Base-by-base conservation (phyloP, 352 stramenopile species). In the Thraustochytrium sp. region DNA sequence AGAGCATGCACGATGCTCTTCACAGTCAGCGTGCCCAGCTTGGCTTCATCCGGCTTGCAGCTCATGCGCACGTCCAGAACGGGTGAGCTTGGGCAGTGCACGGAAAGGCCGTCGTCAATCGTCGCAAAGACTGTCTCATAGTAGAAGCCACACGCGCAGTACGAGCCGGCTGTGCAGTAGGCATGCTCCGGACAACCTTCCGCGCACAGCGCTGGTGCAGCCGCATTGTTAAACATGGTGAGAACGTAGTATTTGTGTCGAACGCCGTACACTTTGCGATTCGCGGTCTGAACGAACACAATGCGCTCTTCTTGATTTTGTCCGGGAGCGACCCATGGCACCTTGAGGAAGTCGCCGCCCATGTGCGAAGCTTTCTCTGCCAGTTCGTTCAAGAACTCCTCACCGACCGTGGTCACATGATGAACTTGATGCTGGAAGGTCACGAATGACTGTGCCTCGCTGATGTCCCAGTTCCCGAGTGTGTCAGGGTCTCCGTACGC, bases 81-180 rank as follows among this genome's bases (percentile, higher is more conserved):
- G n/a, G n/a, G n/a, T n/a, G n/a, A n/a, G n/a, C n/a, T 16, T 2
- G 26, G 40, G 23, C 1, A 72, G 26, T 5, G 59, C 16, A 16
- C 59, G 40, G 26, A 72, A 1, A 21, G 16, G 16, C 26, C 59
- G 1, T 72, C 46, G 34, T 46, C 31, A 11, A 2, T 3, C 8
- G 23, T 16, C 21, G 59, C 13, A 29, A 31, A 72, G 13, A 34
- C 2, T 5, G 59, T 4, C 59, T 2, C 26, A 2, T 46, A 72
- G 59, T 72, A 72, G 36, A 72, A 72, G 42, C 59, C 59, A 29
- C 59, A 72, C 59, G 42, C 59, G 59, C 59, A 72, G 26, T 72
- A 21, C 42, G 13, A 13, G 40, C n/a, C 21, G 40, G 9, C 8
- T 26, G n/a, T 49, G 40, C 59, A 44, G 26, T 72, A 72, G 26